Base-by-base conservation (phyloP, 805 yeast genomes). In the Saturnispora ahearnii region DNA sequence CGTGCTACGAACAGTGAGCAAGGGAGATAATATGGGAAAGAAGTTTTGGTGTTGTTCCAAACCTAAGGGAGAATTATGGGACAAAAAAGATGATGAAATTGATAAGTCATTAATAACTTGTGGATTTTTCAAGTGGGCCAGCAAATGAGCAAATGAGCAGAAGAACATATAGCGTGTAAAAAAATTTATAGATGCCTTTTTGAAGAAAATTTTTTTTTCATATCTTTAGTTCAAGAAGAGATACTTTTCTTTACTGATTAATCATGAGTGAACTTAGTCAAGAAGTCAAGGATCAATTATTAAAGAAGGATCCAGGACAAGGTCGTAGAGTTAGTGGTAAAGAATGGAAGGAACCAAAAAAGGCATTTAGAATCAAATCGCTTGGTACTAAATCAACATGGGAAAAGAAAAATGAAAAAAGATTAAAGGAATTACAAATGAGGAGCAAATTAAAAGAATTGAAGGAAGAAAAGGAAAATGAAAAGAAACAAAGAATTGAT, bases 381-480 rank as follows among this genome's bases (percentile, higher is more conserved):
- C 60, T 72, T 36, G 89, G 90, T 5, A 81, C 82, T 3, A 71
- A 69, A 51, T 69, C 77, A 2, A 65, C 83, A 2, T 89, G 87
- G 84, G 79, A 76, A 34, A 71, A 76, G 58, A 82, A 86, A 60
- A 77, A 81, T 57, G 80, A 79, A 57, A 82, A 83, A 59, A 76
- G 82, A 60, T 67, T 76, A 42, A 80, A 81, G 59, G 85, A 84
- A 48, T 72, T 77, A 46, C 84, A 82, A 57, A 71, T 78, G 58
- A 87, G 84, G 63, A 79, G 77, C 43, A 82, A 82, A 61, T 65
- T 90, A 51, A 76, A 77, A 62, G 87, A 78, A 52, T 66, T 91
- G 61, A 85, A 85, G 66, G 84, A 82, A 29, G 97, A 88, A 57
- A 88, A 89, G 66, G 81, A 77, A 56, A 72, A 73, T 15, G 79